These are phyloP conservation scores for Anisodus acutangulus DNA, from an alignment of 257 asterid genomes.

Conservation along the genomic window DNA sequence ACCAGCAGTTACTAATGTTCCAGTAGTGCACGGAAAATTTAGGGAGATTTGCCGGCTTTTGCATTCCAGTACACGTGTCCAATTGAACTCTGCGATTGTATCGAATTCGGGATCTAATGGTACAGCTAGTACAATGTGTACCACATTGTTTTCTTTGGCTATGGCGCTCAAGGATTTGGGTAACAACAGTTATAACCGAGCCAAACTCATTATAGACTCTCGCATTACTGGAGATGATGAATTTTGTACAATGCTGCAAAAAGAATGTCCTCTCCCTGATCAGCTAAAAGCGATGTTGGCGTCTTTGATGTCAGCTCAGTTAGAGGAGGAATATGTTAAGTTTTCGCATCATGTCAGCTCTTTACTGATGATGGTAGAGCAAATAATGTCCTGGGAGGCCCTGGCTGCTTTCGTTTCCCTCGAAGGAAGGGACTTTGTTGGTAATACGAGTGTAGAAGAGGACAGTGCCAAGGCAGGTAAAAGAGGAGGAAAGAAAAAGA, in stretches of 20 bases:
- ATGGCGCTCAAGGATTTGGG: constrained; percentile 61
- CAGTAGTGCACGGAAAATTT: constrained; percentile 67
- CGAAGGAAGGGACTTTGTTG: constrained; percentile 56
- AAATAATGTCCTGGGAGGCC: constrained; percentile 79
- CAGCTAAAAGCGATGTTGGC: constrained; percentile 41
- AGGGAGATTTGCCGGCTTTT: constrained; percentile 61
- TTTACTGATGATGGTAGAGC: constrained; percentile 55
- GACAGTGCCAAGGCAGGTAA: constrained; percentile 40
- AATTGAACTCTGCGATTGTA: constrained; percentile 67
- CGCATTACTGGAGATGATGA: constrained; percentile 35
- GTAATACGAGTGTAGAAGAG: constrained; percentile 33
- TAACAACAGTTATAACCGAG: constrained; percentile 52
- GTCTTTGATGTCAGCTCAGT: constrained; percentile 45
- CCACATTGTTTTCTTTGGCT: constrained; percentile 59
- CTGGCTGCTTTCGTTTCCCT: constrained; percentile 65
- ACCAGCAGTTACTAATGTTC: constrained; percentile 57
- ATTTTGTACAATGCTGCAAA: constrained; percentile 43
- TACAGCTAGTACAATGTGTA: constrained; percentile 50
- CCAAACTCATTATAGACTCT: constrained; percentile 47
- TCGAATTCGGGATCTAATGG: constrained; percentile 39
- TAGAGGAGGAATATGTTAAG: constrained; percentile 47
- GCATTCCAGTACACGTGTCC: constrained; percentile 69
- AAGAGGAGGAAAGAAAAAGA: constrained; percentile 69
- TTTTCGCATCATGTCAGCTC: constrained; percentile 52
- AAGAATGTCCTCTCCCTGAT: constrained; percentile 35